Evolutionary conservation across 257 asterid genomes (phyloP).

Genomic region (Salvia miltiorrhiza): DNA sequence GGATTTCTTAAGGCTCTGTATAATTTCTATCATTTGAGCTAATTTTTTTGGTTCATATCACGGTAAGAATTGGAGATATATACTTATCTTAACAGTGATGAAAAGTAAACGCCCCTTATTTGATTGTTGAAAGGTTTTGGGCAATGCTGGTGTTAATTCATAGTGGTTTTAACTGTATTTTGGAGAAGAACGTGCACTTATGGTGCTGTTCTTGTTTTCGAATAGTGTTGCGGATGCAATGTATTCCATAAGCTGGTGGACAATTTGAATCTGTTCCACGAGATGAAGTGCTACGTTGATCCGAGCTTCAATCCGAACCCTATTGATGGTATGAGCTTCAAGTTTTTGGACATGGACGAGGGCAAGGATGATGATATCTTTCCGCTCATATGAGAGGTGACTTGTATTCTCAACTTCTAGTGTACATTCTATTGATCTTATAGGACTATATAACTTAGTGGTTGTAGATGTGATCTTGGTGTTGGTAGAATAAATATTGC

Average conservation of each 20-base stretch:
- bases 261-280: conserved; percentile 81
- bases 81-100: too few species aligned
- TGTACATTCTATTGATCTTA: conserved; percentile 39
- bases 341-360: conserved; percentile 59
- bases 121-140: neutral
- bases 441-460: conserved; percentile 13
- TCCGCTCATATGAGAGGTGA: conserved; percentile 54
- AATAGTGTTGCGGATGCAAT: conserved; percentile 96
- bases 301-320: conserved; percentile 77
- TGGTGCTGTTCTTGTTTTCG: conserved; percentile 6
- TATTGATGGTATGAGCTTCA: conserved; percentile 39
- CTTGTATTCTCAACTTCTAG: neutral
- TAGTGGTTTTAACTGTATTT: neutral
- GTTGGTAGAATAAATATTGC: conserved; percentile 20
- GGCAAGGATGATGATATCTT: conserved; percentile 36
- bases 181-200: neutral
- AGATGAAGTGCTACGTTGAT: conserved; percentile 88
- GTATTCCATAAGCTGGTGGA: conserved; percentile 94
- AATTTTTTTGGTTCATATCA: too few species aligned
- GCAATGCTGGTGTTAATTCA: neutral
- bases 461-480: conserved; percentile 20
- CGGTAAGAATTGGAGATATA: too few species aligned
- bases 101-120: neutral
- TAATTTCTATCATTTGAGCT: too few species aligned
- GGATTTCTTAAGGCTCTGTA: too few species aligned